Evolutionary conservation across 2,329 filamentous ascomycete species (phyloP).

Genomic region (Fusarium dlaminii): DNA sequence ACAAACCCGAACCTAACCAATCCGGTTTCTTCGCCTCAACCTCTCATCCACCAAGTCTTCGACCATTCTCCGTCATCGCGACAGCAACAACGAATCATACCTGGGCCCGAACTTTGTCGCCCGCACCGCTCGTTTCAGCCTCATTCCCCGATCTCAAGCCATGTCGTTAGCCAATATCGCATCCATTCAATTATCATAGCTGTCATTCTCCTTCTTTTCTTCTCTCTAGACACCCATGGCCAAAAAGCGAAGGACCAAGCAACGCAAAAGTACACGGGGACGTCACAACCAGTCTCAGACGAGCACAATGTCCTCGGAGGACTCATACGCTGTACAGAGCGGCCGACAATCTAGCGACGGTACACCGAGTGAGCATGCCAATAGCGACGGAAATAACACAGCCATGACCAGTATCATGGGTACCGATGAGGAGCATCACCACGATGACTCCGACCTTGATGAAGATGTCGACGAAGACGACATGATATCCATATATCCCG

Average conservation of each 20-base stretch:
- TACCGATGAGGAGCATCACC: slow-evolving; percentile 47
- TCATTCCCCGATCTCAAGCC: slow-evolving; percentile 24
- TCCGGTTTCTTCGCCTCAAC: background rate
- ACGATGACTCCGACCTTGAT: slow-evolving; percentile 38
- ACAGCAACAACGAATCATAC: slow-evolving; percentile 4
- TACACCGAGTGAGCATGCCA: slow-evolving; percentile 45
- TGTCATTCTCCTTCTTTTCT: background rate
- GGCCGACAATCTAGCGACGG: slow-evolving; percentile 48
- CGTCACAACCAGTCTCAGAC: slow-evolving; percentile 38
- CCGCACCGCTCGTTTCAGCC: slow-evolving; percentile 30
- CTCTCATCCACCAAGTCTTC: background rate
- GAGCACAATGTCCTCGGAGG: slow-evolving; percentile 47
- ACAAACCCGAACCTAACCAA: background rate
- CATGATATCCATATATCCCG: slow-evolving; percentile 55
- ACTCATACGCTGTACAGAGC: slow-evolving; percentile 42
- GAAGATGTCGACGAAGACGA: slow-evolving; percentile 47
- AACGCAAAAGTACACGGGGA: slow-evolving; percentile 39
- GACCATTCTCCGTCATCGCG: background rate
- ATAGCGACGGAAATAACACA: slow-evolving; percentile 48
- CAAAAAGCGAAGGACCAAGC: slow-evolving; percentile 45
- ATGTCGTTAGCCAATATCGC: slow-evolving; percentile 34
- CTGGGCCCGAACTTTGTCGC: slow-evolving; percentile 8
- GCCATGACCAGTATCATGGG: slow-evolving; percentile 51
- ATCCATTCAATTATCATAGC: slow-evolving; percentile 24
- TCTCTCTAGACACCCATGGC: slow-evolving; percentile 46